A percentile compares a stretch with the other conserved stretches of the same genome.
Evolutionary conservation across 345 rosid genomes (phyloP).

Genomic region (Linum trigynum): DNA sequence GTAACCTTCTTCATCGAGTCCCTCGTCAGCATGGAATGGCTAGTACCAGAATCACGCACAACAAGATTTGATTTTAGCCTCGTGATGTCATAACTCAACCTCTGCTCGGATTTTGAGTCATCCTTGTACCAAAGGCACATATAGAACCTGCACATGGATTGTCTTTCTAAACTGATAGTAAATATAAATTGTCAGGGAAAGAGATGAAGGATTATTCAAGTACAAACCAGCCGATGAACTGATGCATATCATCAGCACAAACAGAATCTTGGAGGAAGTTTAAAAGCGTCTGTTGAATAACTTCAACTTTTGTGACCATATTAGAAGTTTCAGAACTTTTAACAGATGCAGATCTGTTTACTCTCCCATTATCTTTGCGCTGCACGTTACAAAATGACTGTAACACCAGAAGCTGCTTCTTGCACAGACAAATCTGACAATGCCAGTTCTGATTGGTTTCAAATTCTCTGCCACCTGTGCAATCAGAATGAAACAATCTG

Average conservation of each 20-base stretch:
- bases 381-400: slow-evolving; percentile 65
- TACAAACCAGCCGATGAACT: slow-evolving; percentile 82
- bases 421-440: slow-evolving; percentile 74
- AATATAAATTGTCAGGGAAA: slow-evolving; percentile 5
- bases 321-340: slow-evolving; percentile 34
- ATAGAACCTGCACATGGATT: slow-evolving; percentile 67
- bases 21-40: slow-evolving; percentile 51
- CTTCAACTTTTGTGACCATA: slow-evolving; percentile 51
- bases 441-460: slow-evolving; percentile 61
- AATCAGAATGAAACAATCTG: slow-evolving; percentile 76
- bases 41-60: slow-evolving; percentile 65
- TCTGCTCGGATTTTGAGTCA: slow-evolving; percentile 66
- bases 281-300: slow-evolving; percentile 78
- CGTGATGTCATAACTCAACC: slow-evolving; percentile 54
- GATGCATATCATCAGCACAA: slow-evolving; percentile 67
- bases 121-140: slow-evolving; percentile 91
- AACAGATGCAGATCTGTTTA: slow-evolving; percentile 15
- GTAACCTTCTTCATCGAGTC: slow-evolving; percentile 75
- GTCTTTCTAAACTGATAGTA: slow-evolving; percentile 15
- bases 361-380: slow-evolving; percentile 34
- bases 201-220: slow-evolving; percentile 12
- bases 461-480: slow-evolving; percentile 77
- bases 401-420: slow-evolving; percentile 76
- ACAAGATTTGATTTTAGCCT: slow-evolving; percentile 75
- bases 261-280: slow-evolving; percentile 82